Evolutionary conservation across 106 monocot species (phyloP), one percentile per base, ranked within the genome.

Genomic region (Dendrobium chrysotoxum): DNA sequence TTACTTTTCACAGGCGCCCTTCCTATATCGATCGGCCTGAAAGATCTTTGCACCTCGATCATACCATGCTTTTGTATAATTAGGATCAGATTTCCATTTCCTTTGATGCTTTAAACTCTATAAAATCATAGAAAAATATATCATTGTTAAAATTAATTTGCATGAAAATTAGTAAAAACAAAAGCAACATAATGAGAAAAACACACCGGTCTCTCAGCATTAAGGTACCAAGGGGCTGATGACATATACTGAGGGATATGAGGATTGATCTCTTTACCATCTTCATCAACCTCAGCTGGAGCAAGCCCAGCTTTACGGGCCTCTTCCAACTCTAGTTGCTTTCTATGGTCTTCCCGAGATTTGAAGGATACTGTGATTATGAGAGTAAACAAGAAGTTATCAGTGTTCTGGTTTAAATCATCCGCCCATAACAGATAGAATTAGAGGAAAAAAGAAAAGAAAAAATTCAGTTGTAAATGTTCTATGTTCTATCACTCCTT

Each of bases 161-260:
- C 41, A 75, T 31, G 12, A 40, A 16, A 35, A 38, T 40, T 25
- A 7, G 26, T 44, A 55, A 39, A 13, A 2, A 75, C 38, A 53
- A 64, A 75, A 5, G 55, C 3, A 53, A n/a, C 0, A 10, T 46
- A 58, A 54, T 7, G 0, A 42, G 28, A 35, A 35, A 13, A 61
- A 85, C 96, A 83, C 80, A 96, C 96, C 0, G 94, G 98, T 70
- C 87, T 89, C 84, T 98, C 92, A 18, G 95, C 95, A 77, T 94
- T 98, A 77, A 98, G 92, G 74, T 98, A 98, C 98, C 98, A 98
- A 78, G 98, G 98, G n/a, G 95, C 98, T 55, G 98, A 98, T 21
- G 98, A 98, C 98, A 98, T 98, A 66, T 98, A 94, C 88, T 98
- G 98, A 39, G 98, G 98, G 53, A 98, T 98, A 77, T 98, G 98